Conservation (phyloP, 148 eudicot species). For the Silene latifolia region DNA sequence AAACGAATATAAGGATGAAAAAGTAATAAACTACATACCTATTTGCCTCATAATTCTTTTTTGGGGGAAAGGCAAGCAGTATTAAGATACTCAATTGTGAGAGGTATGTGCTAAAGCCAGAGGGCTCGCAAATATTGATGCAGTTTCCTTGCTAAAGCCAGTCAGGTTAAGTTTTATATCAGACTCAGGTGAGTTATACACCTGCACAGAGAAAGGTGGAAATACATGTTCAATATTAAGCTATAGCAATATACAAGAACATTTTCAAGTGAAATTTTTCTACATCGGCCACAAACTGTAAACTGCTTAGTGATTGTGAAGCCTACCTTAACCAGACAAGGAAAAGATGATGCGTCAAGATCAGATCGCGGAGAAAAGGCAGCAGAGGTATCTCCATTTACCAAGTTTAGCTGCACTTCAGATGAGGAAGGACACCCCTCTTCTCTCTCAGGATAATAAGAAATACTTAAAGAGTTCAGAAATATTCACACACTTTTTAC, state of each 20-base stretch:
- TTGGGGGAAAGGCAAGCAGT: conserved; percentile 52
- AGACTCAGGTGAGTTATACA: conserved; percentile 75
- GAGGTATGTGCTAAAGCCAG: conserved; percentile 54
- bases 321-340: conserved; percentile 85
- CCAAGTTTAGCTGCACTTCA: conserved; percentile 29
- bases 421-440: conserved; percentile 38
- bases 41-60: conserved; percentile 81
- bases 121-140: conserved; percentile 55
- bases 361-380: conserved; percentile 24
- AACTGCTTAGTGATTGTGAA: not conserved
- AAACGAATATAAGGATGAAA: not conserved
- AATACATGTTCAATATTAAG: conserved; percentile 1
- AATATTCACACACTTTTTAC: not conserved
- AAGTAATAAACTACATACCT: conserved; percentile 35
- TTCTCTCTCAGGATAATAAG: conserved; percentile 50
- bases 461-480: conserved; percentile 11
- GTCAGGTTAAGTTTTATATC: conserved; percentile 84
- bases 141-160: conserved; percentile 65
- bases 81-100: conserved; percentile 74
- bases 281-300: not conserved
- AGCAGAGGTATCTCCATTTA: conserved; percentile 31
- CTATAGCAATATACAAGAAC: not conserved
- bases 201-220: conserved; percentile 36
- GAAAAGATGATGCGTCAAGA: conserved; percentile 41
- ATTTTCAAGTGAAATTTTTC: no score